These are phyloP conservation scores for Neonectria coccinea DNA, from an alignment of 2,329 filamentous ascomycete genomes.

Conservation along the genomic window DNA sequence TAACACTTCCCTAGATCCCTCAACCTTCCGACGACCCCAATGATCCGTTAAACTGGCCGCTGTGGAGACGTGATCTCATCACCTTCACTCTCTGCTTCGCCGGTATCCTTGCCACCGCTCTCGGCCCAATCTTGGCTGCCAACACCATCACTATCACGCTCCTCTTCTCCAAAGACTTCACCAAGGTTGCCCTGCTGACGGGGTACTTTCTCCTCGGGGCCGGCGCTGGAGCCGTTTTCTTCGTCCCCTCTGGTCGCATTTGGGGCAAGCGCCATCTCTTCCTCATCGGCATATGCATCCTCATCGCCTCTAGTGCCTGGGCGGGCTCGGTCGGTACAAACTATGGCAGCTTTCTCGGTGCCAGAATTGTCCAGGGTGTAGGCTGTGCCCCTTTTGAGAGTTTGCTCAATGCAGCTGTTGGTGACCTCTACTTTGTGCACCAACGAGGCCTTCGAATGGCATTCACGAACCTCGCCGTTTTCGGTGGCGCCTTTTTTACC, in stretches of 20 bases:
- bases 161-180: constrained; percentile 74
- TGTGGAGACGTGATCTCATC: constrained; percentile 87
- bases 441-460: constrained; percentile 90
- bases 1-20: constrained; percentile 62
- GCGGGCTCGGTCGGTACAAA: constrained; percentile 75
- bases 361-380: constrained; percentile 87
- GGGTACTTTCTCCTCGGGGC: constrained; percentile 90
- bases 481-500: constrained; percentile 72
- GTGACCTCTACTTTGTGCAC: constrained; percentile 91
- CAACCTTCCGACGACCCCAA: constrained; percentile 93
- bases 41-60: constrained; percentile 86
- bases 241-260: constrained; percentile 87
- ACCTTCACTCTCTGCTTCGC: constrained; percentile 82
- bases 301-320: constrained; percentile 83
- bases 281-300: constrained; percentile 78
- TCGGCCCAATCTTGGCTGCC: constrained; percentile 88
- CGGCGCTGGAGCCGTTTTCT: constrained; percentile 83
- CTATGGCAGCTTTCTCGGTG: constrained; percentile 80
- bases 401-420: constrained; percentile 87
- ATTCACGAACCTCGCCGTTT: constrained; percentile 70
- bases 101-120: constrained; percentile 84
- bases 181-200: constrained; percentile 83
- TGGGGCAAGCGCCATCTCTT: constrained; percentile 95
- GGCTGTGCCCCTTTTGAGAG: constrained; percentile 91
- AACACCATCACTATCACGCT: constrained; percentile 84